These are phyloP conservation scores for Fusarium sp. DNA, from an alignment of 2,329 filamentous ascomycete species.

Conservation along the genomic window DNA sequence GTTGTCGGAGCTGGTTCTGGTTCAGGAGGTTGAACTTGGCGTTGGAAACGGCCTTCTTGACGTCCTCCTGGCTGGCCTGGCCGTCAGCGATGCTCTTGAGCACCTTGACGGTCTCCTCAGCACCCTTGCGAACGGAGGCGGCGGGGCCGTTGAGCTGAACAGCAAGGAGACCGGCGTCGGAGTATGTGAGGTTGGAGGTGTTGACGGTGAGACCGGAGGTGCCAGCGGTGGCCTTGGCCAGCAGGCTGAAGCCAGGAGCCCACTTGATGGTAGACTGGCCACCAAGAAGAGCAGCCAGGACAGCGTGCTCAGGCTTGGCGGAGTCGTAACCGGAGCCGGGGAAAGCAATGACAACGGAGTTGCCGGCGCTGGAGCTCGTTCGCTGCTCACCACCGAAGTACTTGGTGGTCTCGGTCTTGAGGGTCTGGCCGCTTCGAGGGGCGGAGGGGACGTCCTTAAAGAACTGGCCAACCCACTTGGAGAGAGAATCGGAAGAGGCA, in stretches of 20 bases:
- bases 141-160: conserved; percentile 84
- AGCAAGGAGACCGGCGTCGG: conserved; percentile 90
- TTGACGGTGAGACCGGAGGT: conserved; percentile 74
- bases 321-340: conserved; percentile 83
- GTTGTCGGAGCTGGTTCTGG: conserved; percentile 79
- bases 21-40: conserved; percentile 95
- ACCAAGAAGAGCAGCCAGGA: conserved; percentile 89
- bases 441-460: conserved; percentile 77
- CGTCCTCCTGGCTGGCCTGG: conserved; percentile 81
- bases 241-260: conserved; percentile 90
- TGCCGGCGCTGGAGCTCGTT: conserved; percentile 79
- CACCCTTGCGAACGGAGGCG: conserved; percentile 76
- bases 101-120: conserved; percentile 80
- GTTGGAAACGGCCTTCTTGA: conserved; percentile 90
- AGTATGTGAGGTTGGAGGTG: conserved; percentile 86
- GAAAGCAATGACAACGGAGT: conserved; percentile 91
- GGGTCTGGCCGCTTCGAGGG: conserved; percentile 60
- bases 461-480: conserved; percentile 93
- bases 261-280: conserved; percentile 95
- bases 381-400: conserved; percentile 98
- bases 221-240: conserved; percentile 80
- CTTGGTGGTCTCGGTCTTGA: conserved; percentile 75
- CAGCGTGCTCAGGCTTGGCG: conserved; percentile 90
- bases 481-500: conserved; percentile 77
- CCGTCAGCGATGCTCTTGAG: conserved; percentile 85